Percentiles rank a stretch among this genome's conserved stretches.
Evolutionary conservation across 148 eudicot genomes (phyloP).

Genomic region (Tetragonia tetragonoides): DNA sequence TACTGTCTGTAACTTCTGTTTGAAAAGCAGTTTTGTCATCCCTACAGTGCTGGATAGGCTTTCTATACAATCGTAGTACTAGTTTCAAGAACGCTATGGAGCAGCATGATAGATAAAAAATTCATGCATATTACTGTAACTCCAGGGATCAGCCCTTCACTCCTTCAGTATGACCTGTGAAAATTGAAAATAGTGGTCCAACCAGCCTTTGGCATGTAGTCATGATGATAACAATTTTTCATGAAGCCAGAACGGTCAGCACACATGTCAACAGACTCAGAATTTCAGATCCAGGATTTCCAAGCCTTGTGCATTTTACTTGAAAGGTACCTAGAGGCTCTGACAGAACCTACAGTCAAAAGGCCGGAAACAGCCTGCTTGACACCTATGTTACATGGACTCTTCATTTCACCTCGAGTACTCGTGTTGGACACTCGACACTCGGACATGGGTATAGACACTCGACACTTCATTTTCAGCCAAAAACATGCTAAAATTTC

Average conservation of each 20-base stretch:
- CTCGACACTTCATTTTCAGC: too few species aligned
- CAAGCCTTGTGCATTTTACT: constrained; percentile 80
- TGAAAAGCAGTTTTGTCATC: too few species aligned
- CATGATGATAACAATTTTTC: background rate
- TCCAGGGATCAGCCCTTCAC: background rate
- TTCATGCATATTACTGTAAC: background rate
- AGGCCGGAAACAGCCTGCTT: constrained; percentile 90
- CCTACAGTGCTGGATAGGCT: too few species aligned
- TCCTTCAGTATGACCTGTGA: background rate
- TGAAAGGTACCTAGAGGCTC: constrained; percentile 61
- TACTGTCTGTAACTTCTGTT: too few species aligned
- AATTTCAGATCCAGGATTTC: constrained; percentile 58
- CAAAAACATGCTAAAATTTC: too few species aligned
- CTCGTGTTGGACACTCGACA: too few species aligned
- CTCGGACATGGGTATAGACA: too few species aligned
- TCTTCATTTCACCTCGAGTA: too few species aligned
- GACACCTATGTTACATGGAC: too few species aligned
- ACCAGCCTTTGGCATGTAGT: background rate
- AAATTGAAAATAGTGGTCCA: background rate
- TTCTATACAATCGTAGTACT: too few species aligned
- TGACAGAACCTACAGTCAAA: constrained; percentile 61
- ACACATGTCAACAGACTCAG: background rate
- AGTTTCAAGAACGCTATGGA: too few species aligned
- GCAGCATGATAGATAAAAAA: background rate
- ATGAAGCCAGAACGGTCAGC: background rate